Percentiles rank a stretch among this genome's conserved stretches.
phyloP scores from a whole-genome alignment of 176 grass and related monocot species.

The Oryza officinalis region DNA sequence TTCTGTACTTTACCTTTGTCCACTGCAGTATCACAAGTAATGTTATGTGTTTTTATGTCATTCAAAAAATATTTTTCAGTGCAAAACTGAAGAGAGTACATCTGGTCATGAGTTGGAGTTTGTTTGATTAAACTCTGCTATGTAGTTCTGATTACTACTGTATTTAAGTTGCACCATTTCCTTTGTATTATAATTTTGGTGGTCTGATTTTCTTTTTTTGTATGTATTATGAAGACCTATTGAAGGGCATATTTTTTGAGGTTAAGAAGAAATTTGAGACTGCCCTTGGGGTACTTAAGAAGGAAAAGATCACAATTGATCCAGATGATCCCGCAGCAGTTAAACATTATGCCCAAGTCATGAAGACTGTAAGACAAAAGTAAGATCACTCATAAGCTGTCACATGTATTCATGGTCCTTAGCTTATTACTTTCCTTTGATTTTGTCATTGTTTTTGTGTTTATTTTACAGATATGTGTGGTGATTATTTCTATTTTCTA shows the following conservation, averaged over 20 bases:
- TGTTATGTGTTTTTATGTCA: background rate
- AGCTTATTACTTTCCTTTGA: background rate
- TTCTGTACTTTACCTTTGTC: background rate
- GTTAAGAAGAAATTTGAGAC: slow-evolving; percentile 91
- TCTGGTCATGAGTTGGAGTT: background rate
- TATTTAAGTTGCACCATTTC: background rate
- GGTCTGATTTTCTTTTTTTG: slow-evolving; percentile 22
- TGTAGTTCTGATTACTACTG: background rate
- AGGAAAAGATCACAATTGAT: slow-evolving; percentile 97
- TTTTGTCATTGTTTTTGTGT: background rate
- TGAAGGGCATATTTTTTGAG: slow-evolving; percentile 94
- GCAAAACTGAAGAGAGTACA: background rate
- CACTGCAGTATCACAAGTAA: background rate
- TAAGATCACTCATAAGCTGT: slow-evolving; percentile 42
- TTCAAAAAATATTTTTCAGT: background rate
- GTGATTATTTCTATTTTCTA: background rate
- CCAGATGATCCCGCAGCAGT: slow-evolving; percentile 83
- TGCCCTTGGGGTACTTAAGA: slow-evolving; percentile 76
- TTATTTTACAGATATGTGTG: background rate
- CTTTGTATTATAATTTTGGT: slow-evolving; percentile 8
- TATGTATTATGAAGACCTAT: slow-evolving; percentile 51
- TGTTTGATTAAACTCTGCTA: background rate
- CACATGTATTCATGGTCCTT: background rate
- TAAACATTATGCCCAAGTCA: slow-evolving; percentile 68
- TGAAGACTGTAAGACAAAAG: slow-evolving; percentile 89